Percentiles rank a stretch among this genome's conserved stretches.
Conservation (phyloP, 2,329 filamentous ascomycete species). For the Lasiodiplodia gonubiensis region DNA sequence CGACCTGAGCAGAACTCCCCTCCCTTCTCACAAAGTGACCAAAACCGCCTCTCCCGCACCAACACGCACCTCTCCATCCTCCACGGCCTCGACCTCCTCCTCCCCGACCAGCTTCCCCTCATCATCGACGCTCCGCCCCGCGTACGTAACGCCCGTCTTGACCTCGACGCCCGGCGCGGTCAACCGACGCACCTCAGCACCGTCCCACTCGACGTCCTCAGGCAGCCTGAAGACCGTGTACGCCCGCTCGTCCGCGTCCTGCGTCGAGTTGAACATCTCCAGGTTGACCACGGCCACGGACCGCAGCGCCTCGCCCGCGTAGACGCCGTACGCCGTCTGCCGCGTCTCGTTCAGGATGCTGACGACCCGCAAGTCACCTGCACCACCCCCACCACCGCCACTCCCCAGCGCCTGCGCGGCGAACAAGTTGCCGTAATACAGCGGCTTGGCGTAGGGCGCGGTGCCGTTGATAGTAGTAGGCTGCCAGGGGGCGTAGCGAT, state of each 20-base stretch:
- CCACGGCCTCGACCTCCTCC: background rate
- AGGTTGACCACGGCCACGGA: background rate
- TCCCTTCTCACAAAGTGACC: background rate
- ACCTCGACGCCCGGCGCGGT: background rate
- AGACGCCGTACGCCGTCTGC: slow-evolving; percentile 1
- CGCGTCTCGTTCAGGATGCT: background rate
- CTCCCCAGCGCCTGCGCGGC: slow-evolving; percentile 14
- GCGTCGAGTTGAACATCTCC: slow-evolving; percentile 8
- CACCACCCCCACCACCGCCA: background rate
- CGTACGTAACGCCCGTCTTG: background rate
- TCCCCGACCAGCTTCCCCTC: slow-evolving; percentile 2
- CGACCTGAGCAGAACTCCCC: too few relatives aligned
- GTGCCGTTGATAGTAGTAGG: background rate
- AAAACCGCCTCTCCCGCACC: background rate
- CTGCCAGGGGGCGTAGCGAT: slow-evolving; percentile 29
- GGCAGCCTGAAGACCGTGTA: background rate
- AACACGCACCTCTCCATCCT: background rate
- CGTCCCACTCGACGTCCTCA: background rate
- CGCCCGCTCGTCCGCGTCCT: background rate
- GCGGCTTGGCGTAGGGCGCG: background rate
- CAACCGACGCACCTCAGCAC: slow-evolving; percentile 1
- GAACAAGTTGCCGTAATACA: slow-evolving; percentile 14
- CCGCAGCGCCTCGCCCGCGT: background rate
- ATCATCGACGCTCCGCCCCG: background rate
- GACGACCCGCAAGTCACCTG: background rate